Base-by-base conservation (phyloP, 2,329 filamentous ascomycete genomes). In the Aspergillus tanneri region DNA sequence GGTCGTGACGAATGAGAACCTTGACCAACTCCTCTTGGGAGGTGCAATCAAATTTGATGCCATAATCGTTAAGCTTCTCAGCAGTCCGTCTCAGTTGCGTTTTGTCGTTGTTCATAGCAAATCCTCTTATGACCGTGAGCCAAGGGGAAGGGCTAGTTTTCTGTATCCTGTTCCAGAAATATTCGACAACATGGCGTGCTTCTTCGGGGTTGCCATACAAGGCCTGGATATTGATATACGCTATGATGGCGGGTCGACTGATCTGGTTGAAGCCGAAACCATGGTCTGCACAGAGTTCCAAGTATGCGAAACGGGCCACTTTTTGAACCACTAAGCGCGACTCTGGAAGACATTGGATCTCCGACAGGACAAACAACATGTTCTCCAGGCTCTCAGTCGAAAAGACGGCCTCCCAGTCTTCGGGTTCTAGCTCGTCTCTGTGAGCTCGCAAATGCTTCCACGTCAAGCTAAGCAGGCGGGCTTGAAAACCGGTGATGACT, bases 401-500 rank as follows among this genome's bases (percentile, higher is more conserved):
- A 24, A 74, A 68, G 51, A 72, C 67, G 34, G 58, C 58, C 25
- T 68, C 57, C 55, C 61, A 66, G 8, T 68, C 67, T 19, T 59
- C 54, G 3, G 62, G 53, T 18, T 66, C 63, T 40, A 70, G 34
- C 16, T 65, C 60, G 11, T 54, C 46, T 36, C 67, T 62, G 27
- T 55, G 64, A 41, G 62, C 68, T 55, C 77, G 69, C 45, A 89
- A 72, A 63, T 89, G 81, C 18, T 78, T 70, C 49, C 88, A 79
- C 35, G 89, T 82, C 30, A 75, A 69, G 23, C 77, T 63, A 16
- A 80, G 76, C 57, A 83, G 74, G n/a, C 77, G 68, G 1, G 87
- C 85, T 59, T 93, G 86, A 47, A 34, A 84, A 77, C 58, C 82
- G 76, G 67, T 88, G 83, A 64, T 89, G 61, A 43, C 76, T 58